Evolutionary conservation across 139 green algal genomes (phyloP).

Genomic region (Marvania coccoides): DNA sequence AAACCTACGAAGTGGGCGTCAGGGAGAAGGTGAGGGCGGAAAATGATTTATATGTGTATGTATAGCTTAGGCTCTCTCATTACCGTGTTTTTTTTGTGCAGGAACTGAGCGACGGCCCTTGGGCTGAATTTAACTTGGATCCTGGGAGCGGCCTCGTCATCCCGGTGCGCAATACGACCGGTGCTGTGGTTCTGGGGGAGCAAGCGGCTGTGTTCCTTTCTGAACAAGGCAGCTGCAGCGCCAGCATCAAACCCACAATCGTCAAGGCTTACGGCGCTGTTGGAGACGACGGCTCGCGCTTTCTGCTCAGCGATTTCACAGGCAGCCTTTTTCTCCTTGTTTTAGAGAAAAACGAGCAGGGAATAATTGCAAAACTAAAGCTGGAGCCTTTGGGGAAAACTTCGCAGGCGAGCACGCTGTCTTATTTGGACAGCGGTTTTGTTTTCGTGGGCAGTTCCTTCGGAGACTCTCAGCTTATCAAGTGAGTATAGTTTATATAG

Average conservation of each 20-base stretch:
- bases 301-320: constrained; percentile 75
- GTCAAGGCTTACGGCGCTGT: constrained; percentile 48
- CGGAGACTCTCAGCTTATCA: constrained; percentile 80
- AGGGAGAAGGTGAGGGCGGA: constrained; percentile 46
- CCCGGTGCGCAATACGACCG: constrained; percentile 65
- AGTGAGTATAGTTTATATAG: constrained; percentile 3
- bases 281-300: constrained; percentile 77
- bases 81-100: constrained; percentile 18
- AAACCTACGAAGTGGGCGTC: constrained; percentile 73
- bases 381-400: constrained; percentile 76
- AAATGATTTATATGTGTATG: not conserved
- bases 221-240: constrained; percentile 10
- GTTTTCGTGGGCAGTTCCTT: constrained; percentile 66
- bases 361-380: constrained; percentile 55
- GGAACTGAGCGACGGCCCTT: constrained; percentile 72
- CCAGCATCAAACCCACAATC: constrained; percentile 16
- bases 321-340: constrained; percentile 81
- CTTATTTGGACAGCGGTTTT: constrained; percentile 90
- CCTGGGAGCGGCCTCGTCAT: constrained; percentile 63
- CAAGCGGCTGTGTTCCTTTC: constrained; percentile 49
- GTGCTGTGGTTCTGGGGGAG: constrained; percentile 82
- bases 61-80: not conserved
- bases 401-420: constrained; percentile 59
- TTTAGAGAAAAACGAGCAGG: constrained; percentile 48
- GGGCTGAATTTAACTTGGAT: constrained; percentile 77